Base-by-base conservation (phyloP, 1,139 yeast genomes). In the Kluyveromyces sp. region DNA sequence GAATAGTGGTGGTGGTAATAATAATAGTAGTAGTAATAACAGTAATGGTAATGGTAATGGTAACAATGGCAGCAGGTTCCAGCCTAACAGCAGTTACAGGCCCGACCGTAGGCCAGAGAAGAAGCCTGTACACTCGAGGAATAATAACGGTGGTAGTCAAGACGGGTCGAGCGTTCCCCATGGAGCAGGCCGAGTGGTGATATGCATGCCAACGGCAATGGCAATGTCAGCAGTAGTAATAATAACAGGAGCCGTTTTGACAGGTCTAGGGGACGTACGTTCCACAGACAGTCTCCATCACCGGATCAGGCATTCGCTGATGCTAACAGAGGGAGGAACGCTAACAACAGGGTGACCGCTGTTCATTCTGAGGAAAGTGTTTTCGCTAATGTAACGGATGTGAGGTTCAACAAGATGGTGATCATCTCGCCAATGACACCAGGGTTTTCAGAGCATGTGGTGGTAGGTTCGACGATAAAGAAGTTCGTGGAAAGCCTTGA, bases 331-430 rank as follows among this genome's bases (percentile, higher is more conserved):
- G 71, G 70, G 48, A 72, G 75, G 7, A 63, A 59, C 36, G 51
- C 63, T 32, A 60, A 57, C 38, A 59, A 59, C 41, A 61, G 61
- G 35, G 21, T 15, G 21, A 61, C 65, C 3, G 57, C 66, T 7
- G 64, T 64, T n/a, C 49, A 65, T 7, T 62, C 65, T 45, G 67
- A 65, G 27, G 68, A 66, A 37, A 68, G 70, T 37, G 72, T 79
- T 4, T 69, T 71, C 45, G 71, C 78, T 42, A 79, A 77, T 45
- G 75, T 85, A 0, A 56, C 64, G 3, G 75, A 77, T 49, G 74
- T 92, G 0, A 69, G 77, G 48, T 66, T 64, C 35, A 68, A 83
- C 3, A 71, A 71, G 45, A 71, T 74, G n/a, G 59, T 82, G 10
- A 63, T 81, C 2, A 64, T 82, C 4, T 63, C 69, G 7, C 73